These are phyloP conservation scores for Phylloporus sp. DNA, from an alignment of 768 basidiomycete genomes.

Conservation along the genomic window DNA sequence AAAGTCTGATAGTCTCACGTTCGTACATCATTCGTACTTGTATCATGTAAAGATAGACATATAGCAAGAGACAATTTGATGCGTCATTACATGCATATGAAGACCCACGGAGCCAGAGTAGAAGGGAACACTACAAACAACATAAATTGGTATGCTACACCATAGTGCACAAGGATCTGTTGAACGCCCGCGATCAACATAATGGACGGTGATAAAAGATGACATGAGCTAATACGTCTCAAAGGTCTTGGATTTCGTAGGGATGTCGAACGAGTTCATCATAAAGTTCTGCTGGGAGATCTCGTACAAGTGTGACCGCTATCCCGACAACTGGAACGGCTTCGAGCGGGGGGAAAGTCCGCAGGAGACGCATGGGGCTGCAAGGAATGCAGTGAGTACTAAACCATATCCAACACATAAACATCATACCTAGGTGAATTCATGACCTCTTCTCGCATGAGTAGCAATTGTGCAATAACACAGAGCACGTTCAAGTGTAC, in stretches of 20 bases:
- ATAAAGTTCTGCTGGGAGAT: constrained; percentile 82
- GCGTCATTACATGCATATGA: neutral
- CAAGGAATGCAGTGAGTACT: neutral
- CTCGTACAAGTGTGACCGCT: constrained; percentile 90
- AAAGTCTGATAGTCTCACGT: neutral
- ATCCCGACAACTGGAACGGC: constrained; percentile 86
- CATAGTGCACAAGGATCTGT: constrained; percentile 10
- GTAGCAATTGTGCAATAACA: constrained; percentile 90
- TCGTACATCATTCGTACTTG: constrained; percentile 3
- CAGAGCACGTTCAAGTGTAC: constrained; percentile 95
- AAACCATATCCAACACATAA: neutral
- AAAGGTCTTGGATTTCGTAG: constrained; percentile 46
- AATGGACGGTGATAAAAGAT: neutral
- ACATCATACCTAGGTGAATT: constrained; percentile 67
- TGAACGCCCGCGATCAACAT: constrained; percentile 13
- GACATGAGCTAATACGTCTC: constrained; percentile 4
- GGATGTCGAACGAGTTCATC: constrained; percentile 89
- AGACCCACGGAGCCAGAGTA: neutral
- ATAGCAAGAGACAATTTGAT: neutral
- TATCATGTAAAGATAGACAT: neutral
- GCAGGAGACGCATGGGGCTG: constrained; percentile 92
- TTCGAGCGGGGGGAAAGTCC: constrained; percentile 90
- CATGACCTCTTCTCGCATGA: constrained; percentile 91
- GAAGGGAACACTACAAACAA: constrained; percentile 13
- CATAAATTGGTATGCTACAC: constrained; percentile 25